phyloP scores from a whole-genome alignment of 2,329 filamentous ascomycete species.

The Escovopsis weberi region DNA sequence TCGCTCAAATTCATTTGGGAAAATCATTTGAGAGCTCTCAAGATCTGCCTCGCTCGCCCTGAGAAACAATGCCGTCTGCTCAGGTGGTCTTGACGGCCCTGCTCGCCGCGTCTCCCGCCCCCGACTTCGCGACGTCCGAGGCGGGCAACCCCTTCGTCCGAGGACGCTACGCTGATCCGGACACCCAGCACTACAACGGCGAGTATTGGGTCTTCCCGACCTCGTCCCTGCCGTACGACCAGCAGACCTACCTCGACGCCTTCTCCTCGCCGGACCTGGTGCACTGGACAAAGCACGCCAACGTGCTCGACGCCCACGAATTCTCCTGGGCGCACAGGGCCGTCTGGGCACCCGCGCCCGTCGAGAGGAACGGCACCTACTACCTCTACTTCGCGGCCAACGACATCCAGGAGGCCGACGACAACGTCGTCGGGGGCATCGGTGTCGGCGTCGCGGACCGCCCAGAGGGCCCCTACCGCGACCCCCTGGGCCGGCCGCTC shows the following conservation, averaged over 20 bases:
- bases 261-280: conserved; percentile 35
- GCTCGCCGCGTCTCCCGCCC: conserved; percentile 4
- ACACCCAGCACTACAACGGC: conserved; percentile 29
- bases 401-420: conserved; percentile 21
- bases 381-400: conserved; percentile 37
- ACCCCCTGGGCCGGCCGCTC: conserved; percentile 20
- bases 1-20: background rate
- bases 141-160: conserved; percentile 33
- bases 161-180: conserved; percentile 37
- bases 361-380: conserved; percentile 28
- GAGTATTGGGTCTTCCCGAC: conserved; percentile 36
- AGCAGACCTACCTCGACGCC: conserved; percentile 35
- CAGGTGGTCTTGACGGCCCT: background rate
- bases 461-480: conserved; percentile 21
- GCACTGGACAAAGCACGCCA: conserved; percentile 31
- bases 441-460: conserved; percentile 20
- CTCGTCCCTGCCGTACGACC: conserved; percentile 26
- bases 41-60: no score
- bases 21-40: background rate
- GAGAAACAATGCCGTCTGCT: background rate
- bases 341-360: conserved; percentile 33
- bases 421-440: conserved; percentile 23
- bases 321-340: conserved; percentile 29
- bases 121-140: conserved; percentile 24
- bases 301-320: conserved; percentile 21